A percentile compares a stretch with the other conserved stretches of the same genome.
Evolutionary conservation across 1,139 yeast genomes (phyloP).

Genomic region (Candida buenavistaensis): DNA sequence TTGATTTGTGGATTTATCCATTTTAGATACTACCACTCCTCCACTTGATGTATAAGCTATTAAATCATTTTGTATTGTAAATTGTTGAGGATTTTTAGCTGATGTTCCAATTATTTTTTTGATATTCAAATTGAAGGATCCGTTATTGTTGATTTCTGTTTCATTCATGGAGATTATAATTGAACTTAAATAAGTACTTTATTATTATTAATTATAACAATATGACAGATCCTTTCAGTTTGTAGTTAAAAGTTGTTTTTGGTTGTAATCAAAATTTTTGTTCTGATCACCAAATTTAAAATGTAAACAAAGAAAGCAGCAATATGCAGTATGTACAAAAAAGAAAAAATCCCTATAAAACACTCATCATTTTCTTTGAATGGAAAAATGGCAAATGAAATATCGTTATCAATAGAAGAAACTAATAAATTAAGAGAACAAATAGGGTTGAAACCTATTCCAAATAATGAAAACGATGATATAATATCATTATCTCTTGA

Average conservation of each 20-base stretch:
- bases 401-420: slow-evolving; percentile 36
- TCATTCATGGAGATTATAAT: slow-evolving; percentile 1
- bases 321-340: too few species aligned
- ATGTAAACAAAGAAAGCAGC: too few species aligned
- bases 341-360: too few species aligned
- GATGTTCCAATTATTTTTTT: slow-evolving; percentile 32
- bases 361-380: too few species aligned
- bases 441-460: slow-evolving; percentile 33
- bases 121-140: slow-evolving; percentile 15
- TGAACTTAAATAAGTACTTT: neutral
- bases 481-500: slow-evolving; percentile 28
- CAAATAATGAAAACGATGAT: slow-evolving; percentile 8
- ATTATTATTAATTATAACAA: too few species aligned
- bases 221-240: too few species aligned
- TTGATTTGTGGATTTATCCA: slow-evolving; percentile 18
- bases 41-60: slow-evolving; percentile 69
- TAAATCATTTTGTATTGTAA: slow-evolving; percentile 39
- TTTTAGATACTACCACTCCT: slow-evolving; percentile 56
- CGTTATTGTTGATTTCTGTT: slow-evolving; percentile 1
- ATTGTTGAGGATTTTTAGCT: slow-evolving; percentile 28
- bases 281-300: too few species aligned
- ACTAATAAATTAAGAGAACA: slow-evolving; percentile 37
- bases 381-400: slow-evolving; percentile 27
- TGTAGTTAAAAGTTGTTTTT: too few species aligned
- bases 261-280: too few species aligned